phyloP scores from a whole-genome alignment of 2,329 filamentous ascomycete species.

The Sporothrix euskadiensis region DNA sequence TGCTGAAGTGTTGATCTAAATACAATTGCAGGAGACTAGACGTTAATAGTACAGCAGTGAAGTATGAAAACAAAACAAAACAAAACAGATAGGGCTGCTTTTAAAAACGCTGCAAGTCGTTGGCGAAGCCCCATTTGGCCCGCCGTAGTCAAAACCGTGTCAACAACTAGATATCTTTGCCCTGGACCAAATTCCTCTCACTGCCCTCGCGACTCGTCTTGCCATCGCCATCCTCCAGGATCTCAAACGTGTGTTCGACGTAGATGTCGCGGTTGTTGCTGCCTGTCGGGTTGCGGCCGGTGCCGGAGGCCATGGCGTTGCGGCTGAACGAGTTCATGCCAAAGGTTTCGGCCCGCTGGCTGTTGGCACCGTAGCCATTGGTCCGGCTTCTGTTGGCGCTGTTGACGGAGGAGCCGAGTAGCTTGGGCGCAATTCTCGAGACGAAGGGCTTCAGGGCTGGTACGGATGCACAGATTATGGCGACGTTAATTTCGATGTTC shows the following conservation, averaged over 20 bases:
- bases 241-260: conserved; percentile 14
- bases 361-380: background rate
- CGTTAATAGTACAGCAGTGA: too few relatives aligned
- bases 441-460: background rate
- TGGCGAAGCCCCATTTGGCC: too few relatives aligned
- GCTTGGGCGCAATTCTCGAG: background rate
- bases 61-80: background rate
- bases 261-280: conserved; percentile 1
- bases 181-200: background rate
- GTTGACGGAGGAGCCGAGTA: conserved; percentile 4
- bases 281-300: conserved; percentile 1
- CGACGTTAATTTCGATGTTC: conserved; percentile 13
- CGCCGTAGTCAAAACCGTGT: background rate
- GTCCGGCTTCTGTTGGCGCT: background rate
- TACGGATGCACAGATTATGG: conserved; percentile 4
- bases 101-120: background rate
- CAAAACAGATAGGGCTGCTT: background rate
- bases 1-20: too few relatives aligned
- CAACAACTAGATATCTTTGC: background rate
- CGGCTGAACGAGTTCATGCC: conserved; percentile 16
- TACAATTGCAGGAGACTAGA: too few relatives aligned
- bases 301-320: conserved; percentile 11
- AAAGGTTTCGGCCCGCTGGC: background rate
- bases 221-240: conserved; percentile 1
- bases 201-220: conserved; percentile 10